Conservation (phyloP, 257 asterid genomes). For the Craterostigma plantagineum region DNA sequence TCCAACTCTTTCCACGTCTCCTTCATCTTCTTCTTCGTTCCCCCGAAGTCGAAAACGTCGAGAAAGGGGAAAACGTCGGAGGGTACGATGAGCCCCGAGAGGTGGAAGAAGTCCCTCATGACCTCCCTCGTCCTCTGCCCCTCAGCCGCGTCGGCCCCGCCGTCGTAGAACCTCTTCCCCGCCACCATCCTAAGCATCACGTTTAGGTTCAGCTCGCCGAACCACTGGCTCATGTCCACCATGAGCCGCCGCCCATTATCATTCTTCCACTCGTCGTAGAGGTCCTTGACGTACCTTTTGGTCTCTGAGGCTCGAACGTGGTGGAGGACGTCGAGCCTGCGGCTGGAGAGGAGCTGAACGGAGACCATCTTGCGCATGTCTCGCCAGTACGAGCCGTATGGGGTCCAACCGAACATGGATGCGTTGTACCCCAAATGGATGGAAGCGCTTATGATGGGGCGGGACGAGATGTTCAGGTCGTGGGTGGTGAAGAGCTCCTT, state of each 20-base stretch:
- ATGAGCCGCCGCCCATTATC: constrained; percentile 4
- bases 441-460: constrained; percentile 11
- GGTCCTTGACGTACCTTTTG: background rate
- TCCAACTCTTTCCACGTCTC: constrained; percentile 13
- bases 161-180: constrained; percentile 13
- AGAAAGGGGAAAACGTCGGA: constrained; percentile 20
- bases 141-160: constrained; percentile 9
- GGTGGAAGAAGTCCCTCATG: background rate
- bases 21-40: constrained; percentile 25
- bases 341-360: constrained; percentile 14
- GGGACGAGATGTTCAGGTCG: constrained; percentile 10
- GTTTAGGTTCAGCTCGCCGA: constrained; percentile 18
- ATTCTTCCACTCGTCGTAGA: constrained; percentile 12
- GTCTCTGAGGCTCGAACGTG: constrained; percentile 12
- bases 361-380: constrained; percentile 13
- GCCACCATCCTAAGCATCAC: constrained; percentile 15
- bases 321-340: constrained; percentile 14
- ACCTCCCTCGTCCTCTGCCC: constrained; percentile 13
- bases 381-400: constrained; percentile 18
- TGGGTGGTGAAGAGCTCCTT: constrained; percentile 16
- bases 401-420: constrained; percentile 18
- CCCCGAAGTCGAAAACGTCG: constrained; percentile 26
- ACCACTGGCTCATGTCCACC: constrained; percentile 25
- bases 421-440: constrained; percentile 9
- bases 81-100: constrained; percentile 12